Evolutionary conservation across 2,329 filamentous ascomycete genomes (phyloP).

Genomic region (Lachnellula cervina): DNA sequence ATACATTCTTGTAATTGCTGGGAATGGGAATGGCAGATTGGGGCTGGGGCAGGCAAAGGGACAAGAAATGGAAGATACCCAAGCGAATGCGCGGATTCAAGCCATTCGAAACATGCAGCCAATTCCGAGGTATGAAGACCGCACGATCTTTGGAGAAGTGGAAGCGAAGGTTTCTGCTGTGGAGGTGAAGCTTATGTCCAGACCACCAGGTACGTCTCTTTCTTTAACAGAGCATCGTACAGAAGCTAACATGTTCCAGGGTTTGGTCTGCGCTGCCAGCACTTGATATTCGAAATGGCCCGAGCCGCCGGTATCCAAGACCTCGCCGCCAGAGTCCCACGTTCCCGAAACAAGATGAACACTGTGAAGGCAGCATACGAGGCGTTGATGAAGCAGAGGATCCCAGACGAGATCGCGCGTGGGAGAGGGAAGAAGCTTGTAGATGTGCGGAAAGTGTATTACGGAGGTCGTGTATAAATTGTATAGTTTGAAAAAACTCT

Average conservation of each 20-base stretch:
- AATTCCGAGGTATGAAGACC: slow-evolving; percentile 83
- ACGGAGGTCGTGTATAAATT: slow-evolving; percentile 56
- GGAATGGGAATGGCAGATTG: slow-evolving; percentile 79
- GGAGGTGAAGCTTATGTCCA: slow-evolving; percentile 72
- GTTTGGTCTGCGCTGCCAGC: slow-evolving; percentile 87
- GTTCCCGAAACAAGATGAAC: slow-evolving; percentile 95
- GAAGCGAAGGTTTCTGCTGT: slow-evolving; percentile 83
- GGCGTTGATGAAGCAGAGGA: slow-evolving; percentile 74
- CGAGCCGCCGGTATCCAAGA: slow-evolving; percentile 82
- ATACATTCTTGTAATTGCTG: slow-evolving; percentile 76
- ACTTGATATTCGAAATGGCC: slow-evolving; percentile 92
- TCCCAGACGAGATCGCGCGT: slow-evolving; percentile 85
- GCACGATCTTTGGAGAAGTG: slow-evolving; percentile 86
- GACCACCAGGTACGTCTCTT: slow-evolving; percentile 72
- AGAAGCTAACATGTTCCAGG: slow-evolving; percentile 47
- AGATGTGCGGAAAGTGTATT: slow-evolving; percentile 95
- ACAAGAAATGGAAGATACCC: slow-evolving; percentile 63
- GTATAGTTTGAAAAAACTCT: slow-evolving; percentile 35
- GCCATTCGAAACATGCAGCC: slow-evolving; percentile 91
- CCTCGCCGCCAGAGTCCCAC: slow-evolving; percentile 74
- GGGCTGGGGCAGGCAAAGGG: slow-evolving; percentile 90
- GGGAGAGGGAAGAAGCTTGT: slow-evolving; percentile 92
- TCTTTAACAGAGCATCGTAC: background rate
- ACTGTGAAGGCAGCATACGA: slow-evolving; percentile 86
- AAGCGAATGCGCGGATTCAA: slow-evolving; percentile 67